Evolutionary conservation across 164 flowering plant genomes (phyloP), one percentile per base, ranked within the genome.

Genomic region (Buxus sempervirens): DNA sequence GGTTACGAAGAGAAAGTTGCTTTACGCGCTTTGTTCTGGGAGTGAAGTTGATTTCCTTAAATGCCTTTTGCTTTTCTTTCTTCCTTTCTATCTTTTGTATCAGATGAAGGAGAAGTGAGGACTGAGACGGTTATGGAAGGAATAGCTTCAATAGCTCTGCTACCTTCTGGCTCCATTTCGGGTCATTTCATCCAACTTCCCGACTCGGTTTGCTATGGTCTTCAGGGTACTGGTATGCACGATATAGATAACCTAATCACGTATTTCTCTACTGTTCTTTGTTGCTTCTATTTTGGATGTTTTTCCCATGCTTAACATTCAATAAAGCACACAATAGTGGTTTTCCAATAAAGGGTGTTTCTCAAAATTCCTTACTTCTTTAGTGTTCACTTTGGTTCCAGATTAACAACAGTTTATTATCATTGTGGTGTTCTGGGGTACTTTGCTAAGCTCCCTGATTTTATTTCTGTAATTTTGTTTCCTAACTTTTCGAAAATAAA

Each of bases 161-260:
- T 95, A 59, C 89, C 97, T 1, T 68, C 75, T 74, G 99, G 99
- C 22, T 90, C 96, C 60, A 81, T 95, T 62, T 92, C 99, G 1
- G 98, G 97, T 56, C 98, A 95, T 77, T 90, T 92, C 83, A 82
- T 92, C 70, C 91, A 86, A 10, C 89, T 89, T 65, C 95, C 93
- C n/a, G 56, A 83, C 21, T 88, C 97, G 58, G 76, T 84, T 54
- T 95, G 99, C 79, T 95, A 82, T 69, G 98, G 94, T 64, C 96
- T 95, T 64, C 93, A 87, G 62, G 99, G 97, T 81, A 82, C 84
- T 79, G 96, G 98, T 91, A 81, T 49, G 59, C 32, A 12, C n/a
- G 19, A 21, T 36, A 22, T 18, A 22, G 54, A 20, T 32, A 23
- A 48, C 42, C 45, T 12, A 27, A 53, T 16, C 38, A 10, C 24